A percentile compares a stretch with the other conserved stretches of the same genome.
These are phyloP conservation scores for Nadsonia starkeyi-henricii DNA, from an alignment of 1,139 yeast genomes.

Conservation along the genomic window DNA sequence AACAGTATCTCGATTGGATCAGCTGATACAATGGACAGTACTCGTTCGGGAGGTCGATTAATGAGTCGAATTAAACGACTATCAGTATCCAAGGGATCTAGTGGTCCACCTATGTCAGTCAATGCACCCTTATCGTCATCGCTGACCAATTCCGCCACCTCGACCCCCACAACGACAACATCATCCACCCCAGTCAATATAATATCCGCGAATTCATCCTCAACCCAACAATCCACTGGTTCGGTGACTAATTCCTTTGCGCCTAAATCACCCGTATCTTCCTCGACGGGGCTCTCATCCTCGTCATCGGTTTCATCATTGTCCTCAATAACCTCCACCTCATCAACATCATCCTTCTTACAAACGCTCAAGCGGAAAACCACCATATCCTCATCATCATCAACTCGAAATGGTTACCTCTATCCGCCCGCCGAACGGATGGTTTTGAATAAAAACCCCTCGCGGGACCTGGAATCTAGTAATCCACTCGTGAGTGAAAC, in stretches of 20 bases:
- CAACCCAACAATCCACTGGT: too few species aligned
- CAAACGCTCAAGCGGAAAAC: too few species aligned
- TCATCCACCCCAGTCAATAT: neutral
- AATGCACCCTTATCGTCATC: neutral
- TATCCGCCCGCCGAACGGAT: neutral
- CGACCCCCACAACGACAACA: neutral
- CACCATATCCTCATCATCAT: too few species aligned
- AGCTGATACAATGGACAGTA: too few species aligned
- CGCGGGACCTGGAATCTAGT: neutral
- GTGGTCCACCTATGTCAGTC: neutral
- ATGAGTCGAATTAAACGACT: neutral
- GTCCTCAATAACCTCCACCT: neutral
- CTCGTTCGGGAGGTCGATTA: neutral
- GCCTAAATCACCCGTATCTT: too few species aligned
- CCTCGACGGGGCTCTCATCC: too few species aligned
- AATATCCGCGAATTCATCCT: too few species aligned
- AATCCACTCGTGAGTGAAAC: neutral
- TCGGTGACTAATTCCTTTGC: too few species aligned
- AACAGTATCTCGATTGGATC: neutral
- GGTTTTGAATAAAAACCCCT: neutral
- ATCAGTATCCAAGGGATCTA: neutral
- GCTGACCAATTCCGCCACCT: neutral
- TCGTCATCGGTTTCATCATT: neutral
- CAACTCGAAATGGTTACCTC: too few species aligned
- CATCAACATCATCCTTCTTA: neutral